phyloP scores from a whole-genome alignment of 2,329 filamentous ascomycete species.

The Penicillium brasilianum region DNA sequence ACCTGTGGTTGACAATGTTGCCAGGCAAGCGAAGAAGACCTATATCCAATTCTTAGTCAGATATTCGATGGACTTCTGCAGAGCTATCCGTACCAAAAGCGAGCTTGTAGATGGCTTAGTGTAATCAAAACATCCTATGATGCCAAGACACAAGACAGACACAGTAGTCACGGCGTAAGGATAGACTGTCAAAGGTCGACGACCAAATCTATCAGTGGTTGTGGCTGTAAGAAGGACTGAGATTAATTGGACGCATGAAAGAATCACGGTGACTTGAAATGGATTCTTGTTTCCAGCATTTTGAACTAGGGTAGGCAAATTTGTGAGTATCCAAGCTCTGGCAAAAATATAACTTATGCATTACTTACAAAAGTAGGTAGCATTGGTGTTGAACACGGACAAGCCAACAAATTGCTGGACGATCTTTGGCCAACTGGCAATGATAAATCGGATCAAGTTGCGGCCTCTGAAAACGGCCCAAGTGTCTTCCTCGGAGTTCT shows the following conservation, averaged over 20 bases:
- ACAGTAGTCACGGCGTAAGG: constrained; percentile 46
- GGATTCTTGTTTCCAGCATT: constrained; percentile 49
- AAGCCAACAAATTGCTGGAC: constrained; percentile 49
- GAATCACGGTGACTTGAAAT: constrained; percentile 50
- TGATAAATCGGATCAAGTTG: constrained; percentile 45
- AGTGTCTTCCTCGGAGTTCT: constrained; percentile 35
- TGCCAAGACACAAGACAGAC: constrained; percentile 46
- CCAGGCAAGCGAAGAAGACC: constrained; percentile 52
- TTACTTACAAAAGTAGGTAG: constrained; percentile 46
- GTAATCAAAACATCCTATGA: constrained; percentile 50
- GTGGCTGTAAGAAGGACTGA: constrained; percentile 48
- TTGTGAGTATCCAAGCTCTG: background rate
- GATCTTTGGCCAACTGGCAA: constrained; percentile 48
- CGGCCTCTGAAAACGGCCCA: constrained; percentile 47
- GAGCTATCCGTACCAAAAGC: constrained; percentile 38
- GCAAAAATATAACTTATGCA: background rate
- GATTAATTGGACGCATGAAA: constrained; percentile 50
- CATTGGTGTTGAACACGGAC: constrained; percentile 47
- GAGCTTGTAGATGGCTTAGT: constrained; percentile 40
- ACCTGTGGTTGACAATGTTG: constrained; percentile 50
- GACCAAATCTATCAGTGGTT: constrained; percentile 43
- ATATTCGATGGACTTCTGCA: background rate
- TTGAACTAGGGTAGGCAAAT: constrained; percentile 38
- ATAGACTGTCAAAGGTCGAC: constrained; percentile 48
- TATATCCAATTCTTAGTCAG: constrained; percentile 16